Conservation (phyloP, 306 rosid species). For the Rosa lucieae region DNA sequence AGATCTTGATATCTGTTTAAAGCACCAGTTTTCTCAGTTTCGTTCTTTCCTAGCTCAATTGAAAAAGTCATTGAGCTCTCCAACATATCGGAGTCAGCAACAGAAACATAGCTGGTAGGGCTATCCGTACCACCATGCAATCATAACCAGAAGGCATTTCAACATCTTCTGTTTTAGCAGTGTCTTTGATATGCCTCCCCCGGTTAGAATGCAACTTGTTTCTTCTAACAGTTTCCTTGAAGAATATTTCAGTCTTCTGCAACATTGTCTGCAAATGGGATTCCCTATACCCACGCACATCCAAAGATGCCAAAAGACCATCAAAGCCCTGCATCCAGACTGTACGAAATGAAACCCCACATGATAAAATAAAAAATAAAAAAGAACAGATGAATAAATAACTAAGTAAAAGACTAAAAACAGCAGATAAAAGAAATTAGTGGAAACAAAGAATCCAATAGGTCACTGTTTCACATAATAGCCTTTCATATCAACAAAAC, state of each 20-base stretch:
- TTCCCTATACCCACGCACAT: slow-evolving; percentile 73
- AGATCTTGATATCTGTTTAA: slow-evolving; percentile 62
- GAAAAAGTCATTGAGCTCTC: slow-evolving; percentile 59
- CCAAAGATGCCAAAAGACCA: slow-evolving; percentile 66
- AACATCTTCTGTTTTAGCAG: slow-evolving; percentile 33
- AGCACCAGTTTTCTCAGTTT: slow-evolving; percentile 46
- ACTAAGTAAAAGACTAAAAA: not conserved
- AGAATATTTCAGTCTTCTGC: slow-evolving; percentile 50
- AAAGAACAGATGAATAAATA: not conserved
- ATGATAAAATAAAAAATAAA: slow-evolving; percentile 10
- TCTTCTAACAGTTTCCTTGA: slow-evolving; percentile 54
- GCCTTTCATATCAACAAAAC: not conserved
- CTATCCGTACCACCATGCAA: slow-evolving; percentile 31
- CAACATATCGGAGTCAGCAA: slow-evolving; percentile 38
- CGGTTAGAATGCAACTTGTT: slow-evolving; percentile 25
- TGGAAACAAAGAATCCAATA: not conserved
- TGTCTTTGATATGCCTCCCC: slow-evolving; percentile 34
- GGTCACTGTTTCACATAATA: not conserved
- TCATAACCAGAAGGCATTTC: slow-evolving; percentile 32
- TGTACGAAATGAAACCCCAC: slow-evolving; percentile 15
- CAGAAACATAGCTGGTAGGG: slow-evolving; percentile 36
- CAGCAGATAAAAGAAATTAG: not conserved
- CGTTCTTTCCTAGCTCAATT: slow-evolving; percentile 57
- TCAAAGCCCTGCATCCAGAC: slow-evolving; percentile 61
- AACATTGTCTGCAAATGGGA: slow-evolving; percentile 68